Evolutionary conservation across 352 stramenopile genomes (phyloP), one percentile per base, ranked within the genome.

Genomic region (Phytopythium sindhum): DNA sequence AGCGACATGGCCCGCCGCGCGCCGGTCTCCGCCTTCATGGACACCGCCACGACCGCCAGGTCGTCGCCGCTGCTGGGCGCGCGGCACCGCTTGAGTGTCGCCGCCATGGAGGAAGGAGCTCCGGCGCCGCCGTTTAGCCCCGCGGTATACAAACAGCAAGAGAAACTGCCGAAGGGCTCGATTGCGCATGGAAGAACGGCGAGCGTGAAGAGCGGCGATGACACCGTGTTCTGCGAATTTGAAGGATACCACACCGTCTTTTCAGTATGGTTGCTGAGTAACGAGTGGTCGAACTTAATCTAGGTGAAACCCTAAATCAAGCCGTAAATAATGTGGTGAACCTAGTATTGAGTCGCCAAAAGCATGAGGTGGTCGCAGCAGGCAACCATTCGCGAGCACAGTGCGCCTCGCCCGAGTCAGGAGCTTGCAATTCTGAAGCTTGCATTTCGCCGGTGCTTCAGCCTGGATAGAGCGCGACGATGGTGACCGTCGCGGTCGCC

Each of bases 41-140:
- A 61, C 29, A 9, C 31, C 31, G 31, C 31, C 31, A 39, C 33
- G 7, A 63, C 61, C 29, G 66, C 60, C 58, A 67, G 66, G 12
- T 73, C 39, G 53, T 74, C 65, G 42, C 50, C 52, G 51, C 62
- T 61, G 48, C 65, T 75, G 26, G 60, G 37, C 19, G 67, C 35
- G 61, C 75, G 77, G 60, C 73, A 79, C 26, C 78, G 75, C 69
- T 84, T 84, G 56, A 76, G 65, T 57, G 51, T 42, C 35, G 73
- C 29, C 21, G 51, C 51, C 51, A 57, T 57, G 19, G 51, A 55
- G 48, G 24, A 10, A 53, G 45, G n/a, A 37, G 6, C 19, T 4
- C 42, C 31, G 31, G 31, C 9, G 31, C 31, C 31, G 31, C 31
- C 9, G 4, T 4, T 37, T 4, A 37, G 17, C 19, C 41, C 17